Conservation (phyloP, 352 stramenopile species). For the Phytophthora boehmeriae region DNA sequence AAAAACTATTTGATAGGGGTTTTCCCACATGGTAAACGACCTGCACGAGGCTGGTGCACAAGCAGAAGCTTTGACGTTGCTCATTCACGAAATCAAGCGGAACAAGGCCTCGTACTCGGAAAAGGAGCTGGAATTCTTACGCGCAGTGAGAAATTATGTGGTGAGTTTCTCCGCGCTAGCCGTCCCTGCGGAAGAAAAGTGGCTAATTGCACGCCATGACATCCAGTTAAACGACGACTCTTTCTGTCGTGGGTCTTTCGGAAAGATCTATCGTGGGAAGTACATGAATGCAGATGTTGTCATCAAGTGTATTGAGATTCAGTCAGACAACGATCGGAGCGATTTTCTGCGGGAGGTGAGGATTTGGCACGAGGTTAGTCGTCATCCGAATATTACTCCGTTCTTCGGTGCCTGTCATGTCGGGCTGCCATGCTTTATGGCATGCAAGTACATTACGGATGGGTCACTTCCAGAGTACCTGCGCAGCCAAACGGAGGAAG, state of each 20-base stretch:
- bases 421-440: slow-evolving; percentile 10
- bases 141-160: neutral
- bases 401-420: slow-evolving; percentile 11
- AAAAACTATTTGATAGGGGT: slow-evolving; percentile 3
- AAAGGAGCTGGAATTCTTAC: slow-evolving; percentile 1
- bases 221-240: neutral
- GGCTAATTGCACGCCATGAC: slow-evolving; percentile 5
- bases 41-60: neutral
- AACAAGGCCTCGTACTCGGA: slow-evolving; percentile 5
- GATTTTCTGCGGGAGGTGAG: slow-evolving; percentile 17
- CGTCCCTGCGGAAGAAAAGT: neutral
- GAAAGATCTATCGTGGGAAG: slow-evolving; percentile 6
- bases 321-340: slow-evolving; percentile 2
- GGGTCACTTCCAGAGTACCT: slow-evolving; percentile 7
- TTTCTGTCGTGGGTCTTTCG: slow-evolving; percentile 1
- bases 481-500: neutral
- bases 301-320: slow-evolving; percentile 10
- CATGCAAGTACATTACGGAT: slow-evolving; percentile 7
- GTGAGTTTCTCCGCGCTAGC: neutral
- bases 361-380: slow-evolving; percentile 4
- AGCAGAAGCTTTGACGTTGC: slow-evolving; percentile 1
- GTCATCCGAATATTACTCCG: slow-evolving; percentile 10
- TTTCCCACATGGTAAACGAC: neutral
- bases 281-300: slow-evolving; percentile 1
- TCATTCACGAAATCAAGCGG: slow-evolving; percentile 2